These are phyloP conservation scores for Orbilia javanica DNA, from an alignment of 2,329 filamentous ascomycete genomes.

Conservation along the genomic window DNA sequence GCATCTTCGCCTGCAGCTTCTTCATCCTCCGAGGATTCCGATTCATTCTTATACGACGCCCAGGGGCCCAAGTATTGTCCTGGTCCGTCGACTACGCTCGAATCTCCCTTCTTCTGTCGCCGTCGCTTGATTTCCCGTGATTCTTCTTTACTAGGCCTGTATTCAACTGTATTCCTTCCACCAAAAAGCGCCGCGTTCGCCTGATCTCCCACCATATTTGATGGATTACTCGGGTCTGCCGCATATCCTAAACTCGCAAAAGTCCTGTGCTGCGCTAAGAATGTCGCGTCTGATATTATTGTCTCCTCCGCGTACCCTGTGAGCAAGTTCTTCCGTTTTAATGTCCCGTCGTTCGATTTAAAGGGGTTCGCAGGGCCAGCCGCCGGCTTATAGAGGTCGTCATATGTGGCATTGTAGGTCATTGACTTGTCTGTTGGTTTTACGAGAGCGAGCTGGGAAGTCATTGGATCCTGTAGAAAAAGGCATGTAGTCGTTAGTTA, in stretches of 20 bases:
- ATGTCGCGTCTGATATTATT: constrained; percentile 88
- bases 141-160: constrained; percentile 76
- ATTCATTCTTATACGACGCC: constrained; percentile 82
- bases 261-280: constrained; percentile 86
- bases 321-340: constrained; percentile 83
- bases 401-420: constrained; percentile 74
- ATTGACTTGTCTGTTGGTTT: constrained; percentile 69
- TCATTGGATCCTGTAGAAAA: constrained; percentile 66
- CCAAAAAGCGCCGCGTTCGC: constrained; percentile 63
- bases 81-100: constrained; percentile 85
- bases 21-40: constrained; percentile 77
- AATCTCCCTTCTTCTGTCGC: constrained; percentile 86
- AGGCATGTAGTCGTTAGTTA: neutral
- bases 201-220: constrained; percentile 62
- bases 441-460: constrained; percentile 69
- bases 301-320: constrained; percentile 91
- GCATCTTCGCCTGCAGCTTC: constrained; percentile 80
- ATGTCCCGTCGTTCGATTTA: constrained; percentile 72
- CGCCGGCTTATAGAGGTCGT: constrained; percentile 76
- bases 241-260: constrained; percentile 76
- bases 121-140: constrained; percentile 77
- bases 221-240: constrained; percentile 68
- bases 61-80: constrained; percentile 93
- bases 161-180: constrained; percentile 70
- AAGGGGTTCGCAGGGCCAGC: constrained; percentile 82